A percentile compares a stretch with the other conserved stretches of the same genome.
Evolutionary conservation across 75 land plant species (phyloP).

Genomic region (Picea glauca): DNA sequence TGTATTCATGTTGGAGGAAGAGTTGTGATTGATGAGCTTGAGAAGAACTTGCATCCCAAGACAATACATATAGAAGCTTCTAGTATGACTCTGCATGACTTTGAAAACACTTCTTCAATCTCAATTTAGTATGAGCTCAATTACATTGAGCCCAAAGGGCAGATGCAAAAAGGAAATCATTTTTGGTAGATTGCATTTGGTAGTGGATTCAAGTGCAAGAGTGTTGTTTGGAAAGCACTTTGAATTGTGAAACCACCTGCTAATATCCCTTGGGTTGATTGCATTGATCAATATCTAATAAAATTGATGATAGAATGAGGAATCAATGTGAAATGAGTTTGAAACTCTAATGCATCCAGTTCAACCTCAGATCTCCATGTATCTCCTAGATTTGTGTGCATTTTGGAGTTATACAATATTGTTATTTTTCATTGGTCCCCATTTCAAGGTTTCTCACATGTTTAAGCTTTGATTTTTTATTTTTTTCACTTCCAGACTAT

Average conservation of each 20-base stretch:
- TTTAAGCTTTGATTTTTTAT: not conserved
- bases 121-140: slow-evolving; percentile 64
- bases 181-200: slow-evolving; percentile 66
- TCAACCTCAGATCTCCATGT: not conserved
- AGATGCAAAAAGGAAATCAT: slow-evolving; percentile 39
- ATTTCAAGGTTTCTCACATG: not conserved
- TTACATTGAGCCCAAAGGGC: slow-evolving; percentile 52
- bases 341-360: not conserved
- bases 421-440: not conserved
- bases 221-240: slow-evolving; percentile 56
- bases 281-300: slow-evolving; percentile 45
- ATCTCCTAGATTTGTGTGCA: not conserved
- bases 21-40: slow-evolving; percentile 64
- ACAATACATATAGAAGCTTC: slow-evolving; percentile 52
- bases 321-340: not conserved
- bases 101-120: slow-evolving; percentile 52
- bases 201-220: slow-evolving; percentile 66
- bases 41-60: slow-evolving; percentile 51
- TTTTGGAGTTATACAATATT: not conserved
- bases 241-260: slow-evolving; percentile 27
- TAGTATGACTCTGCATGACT: slow-evolving; percentile 52
- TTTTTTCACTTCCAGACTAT: not conserved
- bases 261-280: slow-evolving; percentile 43
- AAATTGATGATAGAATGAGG: not conserved
- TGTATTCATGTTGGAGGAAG: slow-evolving; percentile 68